phyloP scores from a whole-genome alignment of 192 early-diverging fungal species.

The Obelidium mucronatum region DNA sequence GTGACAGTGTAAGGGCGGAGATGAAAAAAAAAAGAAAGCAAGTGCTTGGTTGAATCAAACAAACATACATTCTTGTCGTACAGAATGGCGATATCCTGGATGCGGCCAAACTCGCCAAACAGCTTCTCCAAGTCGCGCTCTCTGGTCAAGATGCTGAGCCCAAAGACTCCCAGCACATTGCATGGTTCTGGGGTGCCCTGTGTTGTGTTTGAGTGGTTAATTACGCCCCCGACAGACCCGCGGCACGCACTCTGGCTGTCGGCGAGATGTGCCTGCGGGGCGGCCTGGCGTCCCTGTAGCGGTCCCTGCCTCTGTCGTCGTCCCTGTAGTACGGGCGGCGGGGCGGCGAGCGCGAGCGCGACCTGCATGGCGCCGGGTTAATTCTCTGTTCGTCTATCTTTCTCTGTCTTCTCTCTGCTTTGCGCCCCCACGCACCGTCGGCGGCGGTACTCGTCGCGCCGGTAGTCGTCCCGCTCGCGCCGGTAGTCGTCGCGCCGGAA shows the following conservation, averaged over 20 bases:
- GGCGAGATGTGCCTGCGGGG: constrained; percentile 12
- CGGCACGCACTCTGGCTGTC: neutral
- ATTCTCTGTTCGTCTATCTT: too few species aligned
- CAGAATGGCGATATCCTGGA: constrained; percentile 68
- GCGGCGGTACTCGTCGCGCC: neutral
- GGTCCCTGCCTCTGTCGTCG: constrained; percentile 5
- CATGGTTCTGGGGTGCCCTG: constrained; percentile 34
- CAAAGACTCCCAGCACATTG: constrained; percentile 75
- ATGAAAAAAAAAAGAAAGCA: neutral
- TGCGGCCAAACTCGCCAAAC: constrained; percentile 63
- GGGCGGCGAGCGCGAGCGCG: neutral
- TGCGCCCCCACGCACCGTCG: neutral
- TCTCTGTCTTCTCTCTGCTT: too few species aligned
- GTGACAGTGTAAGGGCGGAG: neutral
- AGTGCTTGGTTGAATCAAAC: neutral
- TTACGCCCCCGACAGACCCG: too few species aligned
- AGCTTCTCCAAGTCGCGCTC: constrained; percentile 65
- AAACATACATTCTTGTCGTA: constrained; percentile 52
- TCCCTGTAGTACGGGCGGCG: neutral
- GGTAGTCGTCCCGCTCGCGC: neutral
- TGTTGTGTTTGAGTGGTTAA: neutral
- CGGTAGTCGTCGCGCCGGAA: neutral
- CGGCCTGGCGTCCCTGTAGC: neutral
- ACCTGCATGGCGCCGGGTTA: too few species aligned
- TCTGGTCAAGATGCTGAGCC: constrained; percentile 62